Evolutionary conservation across 148 eudicot species (phyloP), one percentile per base, ranked within the genome.

Genomic region (Rhododendron ferrugineum): DNA sequence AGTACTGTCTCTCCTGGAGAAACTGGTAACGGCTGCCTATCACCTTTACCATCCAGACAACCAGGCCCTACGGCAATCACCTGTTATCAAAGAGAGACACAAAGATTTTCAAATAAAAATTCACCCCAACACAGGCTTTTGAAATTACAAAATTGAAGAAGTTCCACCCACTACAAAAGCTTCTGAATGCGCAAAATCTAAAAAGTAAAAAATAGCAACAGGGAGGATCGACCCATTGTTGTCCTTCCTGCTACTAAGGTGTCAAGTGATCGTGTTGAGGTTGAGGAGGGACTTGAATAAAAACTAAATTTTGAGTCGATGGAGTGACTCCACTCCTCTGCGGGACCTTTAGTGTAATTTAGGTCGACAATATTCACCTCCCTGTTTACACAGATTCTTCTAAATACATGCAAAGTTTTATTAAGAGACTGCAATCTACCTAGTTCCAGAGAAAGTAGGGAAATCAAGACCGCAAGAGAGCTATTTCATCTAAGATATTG

Each of bases 41-140:
- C 91, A 11, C 98, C 98, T 88, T 94, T 94, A 79, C 89, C 94
- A 30, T 93, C 95, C 42, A 94, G 89, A 46, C 92, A 89, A 40
- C 98, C 98, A 73, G 96, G 94, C 6, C 98, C 98, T 10, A 94
- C 95, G 1, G 98, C 95, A 50, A 94, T 80, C 83, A 95, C 94
- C 98, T 95, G 88, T 40, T 58, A 82, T 6, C 46, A 18, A 62
- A 47, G 79, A 78, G 2, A 75, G 22, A 83, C 18, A 78, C 32
- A 3, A 23, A 64, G 6, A 37, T 32, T 22, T 32, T 16, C 11
- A 66, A 66, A 10, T 0, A 9, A 56, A 7, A 22, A 56, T 7
- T 47, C 42, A 83, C 75, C 40, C 16, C 34, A 50, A 6, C 46
- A 36, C 75, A 70, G 6, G 75, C 75, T 32, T 68, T 68, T 28